Percentiles rank a stretch among this genome's conserved stretches.
phyloP scores from a whole-genome alignment of 768 basidiomycete genomes.

The Russula earlei region DNA sequence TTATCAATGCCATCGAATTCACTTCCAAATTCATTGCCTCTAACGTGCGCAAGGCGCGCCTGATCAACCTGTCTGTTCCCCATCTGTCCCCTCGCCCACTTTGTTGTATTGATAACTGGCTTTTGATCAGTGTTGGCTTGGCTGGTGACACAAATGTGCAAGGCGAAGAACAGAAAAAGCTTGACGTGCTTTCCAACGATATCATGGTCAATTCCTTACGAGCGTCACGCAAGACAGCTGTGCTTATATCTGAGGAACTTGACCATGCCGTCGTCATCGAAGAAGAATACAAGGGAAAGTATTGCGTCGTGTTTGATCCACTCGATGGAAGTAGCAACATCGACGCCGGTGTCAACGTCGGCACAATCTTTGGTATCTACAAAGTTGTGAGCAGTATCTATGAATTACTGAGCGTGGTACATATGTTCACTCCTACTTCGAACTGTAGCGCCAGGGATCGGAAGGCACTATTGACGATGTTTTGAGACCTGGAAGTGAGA shows the following conservation, averaged over 20 bases:
- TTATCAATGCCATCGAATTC: conserved; percentile 92
- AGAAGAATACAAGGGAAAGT: conserved; percentile 68
- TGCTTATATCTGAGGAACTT: conserved; percentile 93
- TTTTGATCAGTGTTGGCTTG: conserved; percentile 67
- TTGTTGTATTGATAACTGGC: neutral
- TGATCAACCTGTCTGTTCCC: conserved; percentile 84
- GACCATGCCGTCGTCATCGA: conserved; percentile 91
- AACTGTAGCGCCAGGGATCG: conserved; percentile 58
- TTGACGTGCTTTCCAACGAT: conserved; percentile 95
- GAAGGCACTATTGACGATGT: conserved; percentile 79
- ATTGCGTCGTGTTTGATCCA: conserved; percentile 98
- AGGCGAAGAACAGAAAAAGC: conserved; percentile 99
- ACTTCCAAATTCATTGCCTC: conserved; percentile 97
- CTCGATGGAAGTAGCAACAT: conserved; percentile 98
- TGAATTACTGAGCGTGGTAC: neutral
- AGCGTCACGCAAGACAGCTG: conserved; percentile 93
- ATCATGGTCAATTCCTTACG: conserved; percentile 98
- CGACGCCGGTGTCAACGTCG: conserved; percentile 99
- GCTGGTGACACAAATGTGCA: conserved; percentile 96
- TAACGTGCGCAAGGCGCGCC: conserved; percentile 91
- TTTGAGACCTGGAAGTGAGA: conserved; percentile 84
- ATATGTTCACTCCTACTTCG: conserved; percentile 4
- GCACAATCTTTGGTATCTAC: conserved; percentile 97
- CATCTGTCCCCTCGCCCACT: neutral
- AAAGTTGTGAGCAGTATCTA: conserved; percentile 51